Evolutionary conservation across 306 rosid species (phyloP), one percentile per base, ranked within the genome.

Genomic region (barrel medic (Medicago truncatula)): DNA sequence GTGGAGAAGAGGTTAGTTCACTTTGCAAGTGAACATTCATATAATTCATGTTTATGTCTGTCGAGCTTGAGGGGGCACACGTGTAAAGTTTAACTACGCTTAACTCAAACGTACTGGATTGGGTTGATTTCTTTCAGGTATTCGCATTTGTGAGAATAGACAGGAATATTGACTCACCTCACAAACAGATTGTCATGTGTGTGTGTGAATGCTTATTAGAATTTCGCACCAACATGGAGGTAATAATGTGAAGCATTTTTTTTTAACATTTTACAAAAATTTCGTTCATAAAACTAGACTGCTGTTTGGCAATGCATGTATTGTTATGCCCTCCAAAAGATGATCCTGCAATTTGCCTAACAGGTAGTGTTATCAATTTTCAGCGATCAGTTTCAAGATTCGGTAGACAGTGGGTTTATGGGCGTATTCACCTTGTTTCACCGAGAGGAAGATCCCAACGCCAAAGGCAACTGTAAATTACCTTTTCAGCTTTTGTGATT

Each of bases 161-260:
- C 75, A 72, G 76, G 54, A 65, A 86, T 64, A 76, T 59, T 77
- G 83, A 83, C 82, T 70, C 89, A 14, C 93, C 95, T 13, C 98
- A 90, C 83, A 95, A 87, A 91, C 97, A 74, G 71, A 94, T 68
- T 94, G 98, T 71, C 97, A 92, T 77, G 95, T 94, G 23, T 94
- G 97, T 18, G 23, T 94, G 97, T 18, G 96, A 75, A 57, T 74
- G 86, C 85, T 61, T 86, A 56, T 78, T 94, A 77, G 98, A 94
- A 78, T 94, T 94, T 82, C 88, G 91, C 53, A 83, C 92, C 73
- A 88, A 86, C 79, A 76, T 85, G 13, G 97, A 92, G 98, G 97
- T 94, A 88, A 59, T 88, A 78, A 71, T 23, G 21, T 78, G 10
- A 70, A 16, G 14, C 63, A 75, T 59, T 59, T 17, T 13, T 59